These are phyloP conservation scores for Schoenoplectus tabernaemontani DNA, from an alignment of 202 grass and related monocot species.

Conservation along the genomic window DNA sequence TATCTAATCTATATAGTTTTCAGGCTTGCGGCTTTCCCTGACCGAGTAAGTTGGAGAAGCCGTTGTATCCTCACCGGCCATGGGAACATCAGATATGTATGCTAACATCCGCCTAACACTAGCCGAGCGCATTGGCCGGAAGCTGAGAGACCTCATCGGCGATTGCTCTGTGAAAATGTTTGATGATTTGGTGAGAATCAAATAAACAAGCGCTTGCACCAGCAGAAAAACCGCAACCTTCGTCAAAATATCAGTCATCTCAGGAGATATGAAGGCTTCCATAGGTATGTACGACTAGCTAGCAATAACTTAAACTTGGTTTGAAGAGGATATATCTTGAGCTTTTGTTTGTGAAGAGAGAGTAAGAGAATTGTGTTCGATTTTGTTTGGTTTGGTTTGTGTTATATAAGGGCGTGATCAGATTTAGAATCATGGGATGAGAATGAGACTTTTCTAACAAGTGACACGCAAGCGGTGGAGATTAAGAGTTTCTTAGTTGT, in stretches of 20 bases:
- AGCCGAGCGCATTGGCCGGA: conserved; percentile 50
- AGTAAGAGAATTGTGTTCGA: not conserved
- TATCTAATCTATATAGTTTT: conserved; percentile 31
- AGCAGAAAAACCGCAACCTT: conserved; percentile 63
- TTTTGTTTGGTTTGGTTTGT: not conserved
- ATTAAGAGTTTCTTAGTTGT: conserved; percentile 18
- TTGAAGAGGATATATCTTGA: not conserved
- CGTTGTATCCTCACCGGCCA: conserved; percentile 27
- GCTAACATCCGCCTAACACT: conserved; percentile 52
- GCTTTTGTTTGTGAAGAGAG: not conserved
- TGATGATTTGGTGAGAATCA: conserved; percentile 79
- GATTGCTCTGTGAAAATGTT: conserved; percentile 48
- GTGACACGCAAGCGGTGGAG: conserved; percentile 38
- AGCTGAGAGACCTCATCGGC: conserved; percentile 46
- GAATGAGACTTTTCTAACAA: conserved; percentile 29
- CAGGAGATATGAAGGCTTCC: conserved; percentile 44
- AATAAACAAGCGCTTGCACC: conserved; percentile 73
- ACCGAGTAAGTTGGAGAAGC: not conserved
- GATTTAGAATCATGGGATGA: conserved; percentile 3
- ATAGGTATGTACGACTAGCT: conserved; percentile 26
- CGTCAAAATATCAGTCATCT: conserved; percentile 39
- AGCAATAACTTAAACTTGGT: not conserved
- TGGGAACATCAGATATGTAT: conserved; percentile 59
- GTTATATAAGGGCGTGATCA: not conserved
- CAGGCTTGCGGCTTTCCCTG: not conserved